phyloP scores from a whole-genome alignment of 768 basidiomycete genomes.

The Tulasnella sp. region DNA sequence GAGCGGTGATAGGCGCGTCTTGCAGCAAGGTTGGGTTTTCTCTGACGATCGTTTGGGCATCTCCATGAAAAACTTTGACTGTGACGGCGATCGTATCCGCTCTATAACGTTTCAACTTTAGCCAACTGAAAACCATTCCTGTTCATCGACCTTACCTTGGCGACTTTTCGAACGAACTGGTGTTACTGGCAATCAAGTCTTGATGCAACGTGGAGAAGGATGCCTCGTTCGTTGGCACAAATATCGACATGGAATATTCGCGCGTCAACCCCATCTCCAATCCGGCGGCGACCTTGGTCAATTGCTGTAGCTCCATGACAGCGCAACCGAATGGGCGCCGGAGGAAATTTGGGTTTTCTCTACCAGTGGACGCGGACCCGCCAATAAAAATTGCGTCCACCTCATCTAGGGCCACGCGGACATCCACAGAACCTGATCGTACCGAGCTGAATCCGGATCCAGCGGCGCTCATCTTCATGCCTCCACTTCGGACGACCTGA shows the following conservation, averaged over 20 bases:
- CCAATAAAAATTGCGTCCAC: background rate
- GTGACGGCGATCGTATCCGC: slow-evolving; percentile 85
- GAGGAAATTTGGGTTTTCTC: slow-evolving; percentile 39
- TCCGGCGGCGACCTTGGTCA: slow-evolving; percentile 63
- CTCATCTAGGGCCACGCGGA: slow-evolving; percentile 18
- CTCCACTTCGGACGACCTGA: slow-evolving; percentile 81
- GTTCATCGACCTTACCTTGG: slow-evolving; percentile 51
- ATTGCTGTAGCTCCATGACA: slow-evolving; percentile 75
- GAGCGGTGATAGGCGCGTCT: slow-evolving; percentile 73
- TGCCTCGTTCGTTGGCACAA: slow-evolving; percentile 72
- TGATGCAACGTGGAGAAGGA: slow-evolving; percentile 93
- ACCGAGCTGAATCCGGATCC: slow-evolving; percentile 52
- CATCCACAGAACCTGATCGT: slow-evolving; percentile 32
- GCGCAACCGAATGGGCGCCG: slow-evolving; percentile 96
- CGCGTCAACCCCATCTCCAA: slow-evolving; percentile 57
- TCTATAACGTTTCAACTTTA: slow-evolving; percentile 42
- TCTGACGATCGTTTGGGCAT: slow-evolving; percentile 62
- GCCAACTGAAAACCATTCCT: background rate
- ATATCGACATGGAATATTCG: slow-evolving; percentile 87
- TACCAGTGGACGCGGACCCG: background rate
- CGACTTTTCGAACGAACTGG: slow-evolving; percentile 77
- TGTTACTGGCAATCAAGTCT: slow-evolving; percentile 78
- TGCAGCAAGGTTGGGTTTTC: slow-evolving; percentile 83
- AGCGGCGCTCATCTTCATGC: slow-evolving; percentile 64
- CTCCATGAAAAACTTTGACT: slow-evolving; percentile 83